Conservation (phyloP, 2,329 filamentous ascomycete species). For the Xylaria digitata region DNA sequence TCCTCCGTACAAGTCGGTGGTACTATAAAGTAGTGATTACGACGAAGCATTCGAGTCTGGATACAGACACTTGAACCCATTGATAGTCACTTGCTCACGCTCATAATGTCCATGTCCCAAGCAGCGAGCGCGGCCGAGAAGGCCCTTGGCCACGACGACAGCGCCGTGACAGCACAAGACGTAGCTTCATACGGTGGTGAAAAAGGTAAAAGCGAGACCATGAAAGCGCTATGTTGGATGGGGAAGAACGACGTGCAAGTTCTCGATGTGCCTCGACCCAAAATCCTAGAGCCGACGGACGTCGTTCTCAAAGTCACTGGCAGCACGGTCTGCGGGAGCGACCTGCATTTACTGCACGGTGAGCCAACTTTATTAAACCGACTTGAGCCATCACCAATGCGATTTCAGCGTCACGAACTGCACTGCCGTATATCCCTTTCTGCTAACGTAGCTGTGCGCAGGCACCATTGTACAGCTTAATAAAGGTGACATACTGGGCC, state of each 20-base stretch:
- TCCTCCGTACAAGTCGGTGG: no score
- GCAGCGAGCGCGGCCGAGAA: conserved; percentile 76
- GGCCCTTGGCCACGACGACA: conserved; percentile 73
- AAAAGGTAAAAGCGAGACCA: conserved; percentile 66
- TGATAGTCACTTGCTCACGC: not conserved
- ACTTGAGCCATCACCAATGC: not conserved
- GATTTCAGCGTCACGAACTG: no score
- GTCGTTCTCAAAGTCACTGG: conserved; percentile 83
- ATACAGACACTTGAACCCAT: not conserved
- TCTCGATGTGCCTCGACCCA: conserved; percentile 74
- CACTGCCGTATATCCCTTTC: not conserved
- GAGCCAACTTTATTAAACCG: conserved; percentile 10
- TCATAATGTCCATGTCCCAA: conserved; percentile 68
- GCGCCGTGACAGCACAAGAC: conserved; percentile 74
- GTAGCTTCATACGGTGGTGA: conserved; percentile 67
- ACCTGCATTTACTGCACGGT: conserved; percentile 68
- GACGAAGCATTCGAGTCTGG: not conserved
- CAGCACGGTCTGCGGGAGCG: conserved; percentile 69
- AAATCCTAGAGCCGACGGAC: conserved; percentile 77
- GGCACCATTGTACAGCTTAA: conserved; percentile 67
- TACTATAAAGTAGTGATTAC: not conserved
- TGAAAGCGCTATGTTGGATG: conserved; percentile 86
- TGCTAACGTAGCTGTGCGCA: conserved; percentile 25
- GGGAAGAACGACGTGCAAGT: conserved; percentile 83
- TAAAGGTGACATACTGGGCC: conserved; percentile 75